Evolutionary conservation across 495 filamentous ascomycete genomes (phyloP), one percentile per base, ranked within the genome.

Genomic region (Aspergillus bertholletiae): DNA sequence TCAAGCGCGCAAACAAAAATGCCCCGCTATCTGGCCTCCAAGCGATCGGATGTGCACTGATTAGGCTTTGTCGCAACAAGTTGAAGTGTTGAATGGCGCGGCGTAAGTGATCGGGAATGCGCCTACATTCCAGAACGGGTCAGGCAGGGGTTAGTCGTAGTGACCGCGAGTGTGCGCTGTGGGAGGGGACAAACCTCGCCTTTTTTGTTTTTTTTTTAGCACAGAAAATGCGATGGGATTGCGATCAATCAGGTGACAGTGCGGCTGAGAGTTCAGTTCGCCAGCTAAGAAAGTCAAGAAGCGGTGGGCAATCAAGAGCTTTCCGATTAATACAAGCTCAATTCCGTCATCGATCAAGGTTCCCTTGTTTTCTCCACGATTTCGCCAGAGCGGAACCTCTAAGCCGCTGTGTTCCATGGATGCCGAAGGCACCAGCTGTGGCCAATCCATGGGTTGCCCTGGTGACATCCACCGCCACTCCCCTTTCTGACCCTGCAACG

Each of bases 381-480:
- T 41, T 39, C 54, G 30, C 30, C 45, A 47, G 22, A 54, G 54
- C 50, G 50, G 53, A 49, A 54, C 43, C 39, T 53, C 58, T 23
- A 22, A 35, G 20, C 18, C 9, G 5, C n/a, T 11, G 41, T 23
- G 58, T 53, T 54, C 62, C 63, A 60, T 62, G 63, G 59, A 54
- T 65, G 57, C 50, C 51, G 40, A 46, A 39, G 23, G 41, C 28
- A 47, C 32, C 46, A 30, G 15, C 32, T 37, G 17, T 17, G 24
- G 54, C 51, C 13, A 37, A 37, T 15, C 34, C 12, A 5, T 37
- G 34, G 34, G 34, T 37, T 52, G 55, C 55, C 59, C 52, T 53
- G 40, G 47, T 30, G 47, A 54, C 55, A 53, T 45, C 39, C 39
- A 43, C 39, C n/a, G n/a, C n/a, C 13, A 3, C n/a, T 17, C 12